phyloP scores from a whole-genome alignment of 805 yeast species.

The Candida mattraensis region DNA sequence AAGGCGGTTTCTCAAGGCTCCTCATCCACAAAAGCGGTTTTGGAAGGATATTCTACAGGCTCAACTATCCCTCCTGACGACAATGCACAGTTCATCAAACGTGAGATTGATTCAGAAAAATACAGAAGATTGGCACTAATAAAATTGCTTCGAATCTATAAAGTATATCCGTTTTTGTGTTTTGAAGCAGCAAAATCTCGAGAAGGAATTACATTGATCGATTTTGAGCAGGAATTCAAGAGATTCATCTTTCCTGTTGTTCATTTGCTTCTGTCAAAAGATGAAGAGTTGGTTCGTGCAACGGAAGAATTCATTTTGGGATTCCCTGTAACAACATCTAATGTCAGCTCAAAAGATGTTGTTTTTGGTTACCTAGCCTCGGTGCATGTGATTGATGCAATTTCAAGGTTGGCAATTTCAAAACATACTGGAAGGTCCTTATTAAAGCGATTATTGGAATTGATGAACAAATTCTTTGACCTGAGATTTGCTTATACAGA shows the following conservation, averaged over 20 bases:
- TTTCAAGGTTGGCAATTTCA: slow-evolving; percentile 33
- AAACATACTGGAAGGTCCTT: slow-evolving; percentile 22
- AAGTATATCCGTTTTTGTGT: slow-evolving; percentile 35
- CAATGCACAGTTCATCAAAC: slow-evolving; percentile 7
- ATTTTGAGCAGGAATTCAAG: slow-evolving; percentile 23
- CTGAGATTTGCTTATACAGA: slow-evolving; percentile 29
- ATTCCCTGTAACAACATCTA: slow-evolving; percentile 34
- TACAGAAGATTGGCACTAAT: slow-evolving; percentile 22
- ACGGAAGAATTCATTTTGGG: slow-evolving; percentile 37
- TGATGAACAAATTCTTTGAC: slow-evolving; percentile 41
- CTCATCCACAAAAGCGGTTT: too few relatives aligned
- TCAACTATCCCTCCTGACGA: too few relatives aligned
- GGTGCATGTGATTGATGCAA: slow-evolving; percentile 36
- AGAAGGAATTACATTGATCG: slow-evolving; percentile 9
- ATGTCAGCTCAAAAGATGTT: slow-evolving; percentile 29
- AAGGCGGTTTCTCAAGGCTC: too few relatives aligned
- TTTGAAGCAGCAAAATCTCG: slow-evolving; percentile 16
- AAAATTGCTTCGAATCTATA: slow-evolving; percentile 33
- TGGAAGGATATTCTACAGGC: too few relatives aligned
- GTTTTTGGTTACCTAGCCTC: slow-evolving; percentile 40
- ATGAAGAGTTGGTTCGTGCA: slow-evolving; percentile 35
- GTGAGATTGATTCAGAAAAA: slow-evolving; percentile 14
- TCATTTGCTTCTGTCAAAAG: slow-evolving; percentile 38
- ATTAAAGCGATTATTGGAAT: slow-evolving; percentile 37
- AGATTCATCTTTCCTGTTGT: slow-evolving; percentile 34